Evolutionary conservation across 2,329 filamentous ascomycete genomes (phyloP), one percentile per base, ranked within the genome.

Genomic region (Cladophialophora bantiana): DNA sequence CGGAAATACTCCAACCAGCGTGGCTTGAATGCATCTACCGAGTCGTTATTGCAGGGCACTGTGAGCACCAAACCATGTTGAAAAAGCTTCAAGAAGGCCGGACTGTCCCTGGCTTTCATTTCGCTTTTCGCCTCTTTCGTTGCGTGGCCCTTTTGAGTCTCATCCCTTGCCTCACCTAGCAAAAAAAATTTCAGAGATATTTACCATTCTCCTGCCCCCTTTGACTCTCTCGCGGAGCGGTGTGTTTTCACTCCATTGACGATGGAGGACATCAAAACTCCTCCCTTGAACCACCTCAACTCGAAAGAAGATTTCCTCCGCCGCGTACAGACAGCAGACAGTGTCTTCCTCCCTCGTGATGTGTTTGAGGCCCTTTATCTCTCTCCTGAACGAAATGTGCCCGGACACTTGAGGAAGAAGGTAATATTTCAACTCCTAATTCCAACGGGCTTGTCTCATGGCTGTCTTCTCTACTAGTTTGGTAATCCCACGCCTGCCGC

Each of bases 361-460:
- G 72, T 74, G 48, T 75, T 75, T 54, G 73, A 75, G 62, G 74
- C 68, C 62, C 66, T 75, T 4, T 75, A 75, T 55, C 67, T 75
- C 42, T 71, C 63, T 18, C 73, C 74, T 3, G 70, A 74, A 70
- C 72, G 67, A 20, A 72, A 71, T 35, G 72, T 69, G 9, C 70
- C 74, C 61, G 62, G 70, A 9, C 53, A 69, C 7, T 55, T 74
- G 20, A 68, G 72, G 10, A 73, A 70, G 53, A 71, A 65, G 45
- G 61, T 75, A 58, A 20, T 71, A 71, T 7, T 71, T 73, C 61
- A 69, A 31, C 71, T 40, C 72, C 73, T n/a, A 18, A 31, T 20
- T 48, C 26, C 15, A 31, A 87, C 34, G 82, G 80, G 32, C 77
- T 86, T 32, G 82, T 80, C 0, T 85, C 85, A 0, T 75, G 86